Evolutionary conservation across 179 eudicot species (phyloP).

Genomic region (Beta lomatogona): DNA sequence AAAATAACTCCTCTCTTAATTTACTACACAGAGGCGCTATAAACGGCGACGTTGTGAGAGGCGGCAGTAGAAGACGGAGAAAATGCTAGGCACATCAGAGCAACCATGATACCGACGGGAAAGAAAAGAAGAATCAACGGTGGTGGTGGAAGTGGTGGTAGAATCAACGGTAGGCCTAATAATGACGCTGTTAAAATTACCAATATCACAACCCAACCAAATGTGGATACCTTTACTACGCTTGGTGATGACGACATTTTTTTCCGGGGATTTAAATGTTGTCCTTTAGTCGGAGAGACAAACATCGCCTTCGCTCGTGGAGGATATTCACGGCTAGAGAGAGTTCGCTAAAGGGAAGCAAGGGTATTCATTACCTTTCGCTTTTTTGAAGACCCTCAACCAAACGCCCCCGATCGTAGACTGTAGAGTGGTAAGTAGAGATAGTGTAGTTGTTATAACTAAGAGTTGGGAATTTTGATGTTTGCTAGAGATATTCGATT

Average conservation of each 20-base stretch:
- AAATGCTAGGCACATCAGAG: conserved; percentile 41
- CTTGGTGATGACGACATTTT: conserved; percentile 15
- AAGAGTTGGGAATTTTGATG: not conserved
- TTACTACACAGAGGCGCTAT: conserved; percentile 11
- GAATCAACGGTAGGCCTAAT: conserved; percentile 35
- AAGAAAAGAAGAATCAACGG: conserved; percentile 37
- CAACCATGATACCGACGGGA: conserved; percentile 40
- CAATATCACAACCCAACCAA: conserved; percentile 22
- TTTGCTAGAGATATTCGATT: not conserved
- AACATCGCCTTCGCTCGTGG: not conserved
- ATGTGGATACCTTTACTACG: not conserved
- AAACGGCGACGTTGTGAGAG: conserved; percentile 31
- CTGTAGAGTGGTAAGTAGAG: too few relatives aligned
- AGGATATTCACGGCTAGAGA: too few relatives aligned
- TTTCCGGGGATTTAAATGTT: not conserved
- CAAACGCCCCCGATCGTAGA: too few relatives aligned
- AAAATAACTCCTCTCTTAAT: not conserved
- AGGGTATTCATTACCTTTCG: too few relatives aligned
- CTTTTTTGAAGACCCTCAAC: too few relatives aligned
- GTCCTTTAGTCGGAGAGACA: not conserved
- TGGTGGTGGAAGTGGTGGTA: conserved; percentile 57
- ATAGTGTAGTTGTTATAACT: not conserved
- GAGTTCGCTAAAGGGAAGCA: not conserved
- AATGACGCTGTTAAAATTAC: conserved; percentile 35
- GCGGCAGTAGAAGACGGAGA: conserved; percentile 31